Evolutionary conservation across 2,329 filamentous ascomycete species (phyloP).

Genomic region (Exophiala calicioides): DNA sequence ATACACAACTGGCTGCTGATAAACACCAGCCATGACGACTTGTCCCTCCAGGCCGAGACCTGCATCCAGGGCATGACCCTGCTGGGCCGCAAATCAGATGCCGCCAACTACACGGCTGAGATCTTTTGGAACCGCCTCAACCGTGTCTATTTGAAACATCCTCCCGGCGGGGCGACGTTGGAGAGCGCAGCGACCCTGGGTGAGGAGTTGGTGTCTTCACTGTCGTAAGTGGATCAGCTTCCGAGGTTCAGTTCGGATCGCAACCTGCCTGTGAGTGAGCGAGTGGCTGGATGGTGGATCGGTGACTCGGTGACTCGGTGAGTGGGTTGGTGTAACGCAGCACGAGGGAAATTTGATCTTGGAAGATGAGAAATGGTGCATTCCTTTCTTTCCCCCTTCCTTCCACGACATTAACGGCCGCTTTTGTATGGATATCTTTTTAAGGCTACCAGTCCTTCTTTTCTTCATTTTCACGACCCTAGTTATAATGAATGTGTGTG

Average conservation of each 20-base stretch:
- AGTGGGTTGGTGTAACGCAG: too few species aligned
- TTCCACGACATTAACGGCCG: too few species aligned
- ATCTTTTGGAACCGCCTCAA: constrained; percentile 14
- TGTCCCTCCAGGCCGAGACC: constrained; percentile 14
- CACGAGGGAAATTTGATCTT: too few species aligned
- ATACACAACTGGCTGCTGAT: constrained; percentile 12
- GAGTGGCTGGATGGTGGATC: too few species aligned
- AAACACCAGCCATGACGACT: constrained; percentile 11
- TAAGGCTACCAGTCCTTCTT: too few species aligned
- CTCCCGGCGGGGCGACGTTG: not conserved
- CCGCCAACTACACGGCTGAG: constrained; percentile 21
- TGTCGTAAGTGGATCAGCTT: not conserved
- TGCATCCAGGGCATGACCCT: constrained; percentile 25
- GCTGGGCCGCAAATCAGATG: constrained; percentile 23
- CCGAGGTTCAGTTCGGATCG: not conserved
- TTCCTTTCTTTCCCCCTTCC: too few species aligned
- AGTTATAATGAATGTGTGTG: too few species aligned
- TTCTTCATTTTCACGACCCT: too few species aligned
- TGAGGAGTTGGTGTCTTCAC: not conserved
- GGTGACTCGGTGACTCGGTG: too few species aligned
- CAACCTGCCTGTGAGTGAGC: too few species aligned
- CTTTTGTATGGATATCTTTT: too few species aligned
- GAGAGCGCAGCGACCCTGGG: not conserved
- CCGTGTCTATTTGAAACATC: not conserved
- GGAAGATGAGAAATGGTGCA: too few species aligned